phyloP scores from a whole-genome alignment of 192 early-diverging fungal species.

The Helicostylum pulchrum region DNA sequence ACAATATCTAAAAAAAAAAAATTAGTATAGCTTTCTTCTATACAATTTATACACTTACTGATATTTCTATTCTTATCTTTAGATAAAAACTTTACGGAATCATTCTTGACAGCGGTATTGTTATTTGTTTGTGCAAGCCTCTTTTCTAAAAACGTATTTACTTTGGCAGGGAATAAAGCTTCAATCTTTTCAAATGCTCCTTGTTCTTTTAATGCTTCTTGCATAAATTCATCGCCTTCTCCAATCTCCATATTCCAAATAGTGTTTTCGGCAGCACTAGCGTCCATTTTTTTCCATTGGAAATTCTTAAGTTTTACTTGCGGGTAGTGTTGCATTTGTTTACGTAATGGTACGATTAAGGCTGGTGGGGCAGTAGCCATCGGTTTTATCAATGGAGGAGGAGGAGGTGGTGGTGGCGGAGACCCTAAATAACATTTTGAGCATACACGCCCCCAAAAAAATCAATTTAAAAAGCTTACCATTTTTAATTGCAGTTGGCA shows the following conservation, averaged over 20 bases:
- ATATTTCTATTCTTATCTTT: constrained; percentile 63
- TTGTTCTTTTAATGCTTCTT: constrained; percentile 31
- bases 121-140: constrained; percentile 31
- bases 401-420: constrained; percentile 38
- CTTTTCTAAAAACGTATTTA: constrained; percentile 39
- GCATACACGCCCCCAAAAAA: not conserved
- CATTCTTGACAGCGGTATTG: constrained; percentile 47
- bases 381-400: not conserved
- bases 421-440: constrained; percentile 23
- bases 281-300: constrained; percentile 37
- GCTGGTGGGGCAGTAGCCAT: not conserved
- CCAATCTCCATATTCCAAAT: constrained; percentile 20
- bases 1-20: constrained; percentile 26
- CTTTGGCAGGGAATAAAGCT: constrained; percentile 66
- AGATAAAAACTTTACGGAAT: constrained; percentile 60
- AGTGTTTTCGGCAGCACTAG: constrained; percentile 17
- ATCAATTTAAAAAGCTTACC: not conserved
- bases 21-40: not conserved
- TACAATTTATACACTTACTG: constrained; percentile 18
- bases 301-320: constrained; percentile 30
- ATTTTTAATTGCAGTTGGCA: not conserved
- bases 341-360: constrained; percentile 17
- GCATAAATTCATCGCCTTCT: constrained; percentile 16
- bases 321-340: constrained; percentile 32
- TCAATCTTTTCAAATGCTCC: constrained; percentile 67